A percentile compares a stretch with the other conserved stretches of the same genome.
Evolutionary conservation across 225 moss, liverwort and hornwort genomes (phyloP).

Genomic region (Sphagnum tenellum): DNA sequence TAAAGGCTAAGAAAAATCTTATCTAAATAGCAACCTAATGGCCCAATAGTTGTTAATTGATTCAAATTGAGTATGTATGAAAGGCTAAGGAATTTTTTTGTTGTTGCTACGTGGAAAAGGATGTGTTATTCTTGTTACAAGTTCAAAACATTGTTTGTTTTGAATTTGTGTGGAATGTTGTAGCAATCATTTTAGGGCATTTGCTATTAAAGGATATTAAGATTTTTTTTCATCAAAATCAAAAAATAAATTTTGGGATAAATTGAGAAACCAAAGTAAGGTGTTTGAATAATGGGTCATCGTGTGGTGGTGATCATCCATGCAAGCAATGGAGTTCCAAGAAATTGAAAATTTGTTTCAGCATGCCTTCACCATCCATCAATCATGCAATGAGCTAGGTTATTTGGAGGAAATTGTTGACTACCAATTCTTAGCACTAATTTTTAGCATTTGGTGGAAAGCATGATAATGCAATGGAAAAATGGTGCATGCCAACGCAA

Average conservation of each 20-base stretch:
- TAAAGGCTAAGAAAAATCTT: slow-evolving; percentile 18
- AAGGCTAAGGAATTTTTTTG: slow-evolving; percentile 23
- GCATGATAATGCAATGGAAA: slow-evolving; percentile 77
- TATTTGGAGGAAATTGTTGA: slow-evolving; percentile 92
- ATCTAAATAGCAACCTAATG: slow-evolving; percentile 14
- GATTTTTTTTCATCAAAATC: too few species aligned
- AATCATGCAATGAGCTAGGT: slow-evolving; percentile 48
- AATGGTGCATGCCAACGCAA: slow-evolving; percentile 49
- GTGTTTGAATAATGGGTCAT: too few species aligned
- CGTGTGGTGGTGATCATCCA: neutral
- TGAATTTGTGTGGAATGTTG: too few species aligned
- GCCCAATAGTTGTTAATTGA: too few species aligned
- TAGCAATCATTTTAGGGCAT: too few species aligned
- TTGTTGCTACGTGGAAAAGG: neutral
- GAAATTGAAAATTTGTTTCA: slow-evolving; percentile 80
- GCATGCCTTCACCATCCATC: slow-evolving; percentile 76
- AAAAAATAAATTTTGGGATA: too few species aligned
- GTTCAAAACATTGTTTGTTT: too few species aligned
- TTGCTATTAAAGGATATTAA: too few species aligned
- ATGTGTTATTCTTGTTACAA: too few species aligned
- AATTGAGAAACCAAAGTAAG: too few species aligned
- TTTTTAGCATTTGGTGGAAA: slow-evolving; percentile 85
- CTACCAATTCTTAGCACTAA: slow-evolving; percentile 73
- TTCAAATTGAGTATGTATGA: slow-evolving; percentile 21
- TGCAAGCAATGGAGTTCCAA: slow-evolving; percentile 92